Conservation (phyloP, 2,329 filamentous ascomycete species). For the Penicillium verrucosum region DNA sequence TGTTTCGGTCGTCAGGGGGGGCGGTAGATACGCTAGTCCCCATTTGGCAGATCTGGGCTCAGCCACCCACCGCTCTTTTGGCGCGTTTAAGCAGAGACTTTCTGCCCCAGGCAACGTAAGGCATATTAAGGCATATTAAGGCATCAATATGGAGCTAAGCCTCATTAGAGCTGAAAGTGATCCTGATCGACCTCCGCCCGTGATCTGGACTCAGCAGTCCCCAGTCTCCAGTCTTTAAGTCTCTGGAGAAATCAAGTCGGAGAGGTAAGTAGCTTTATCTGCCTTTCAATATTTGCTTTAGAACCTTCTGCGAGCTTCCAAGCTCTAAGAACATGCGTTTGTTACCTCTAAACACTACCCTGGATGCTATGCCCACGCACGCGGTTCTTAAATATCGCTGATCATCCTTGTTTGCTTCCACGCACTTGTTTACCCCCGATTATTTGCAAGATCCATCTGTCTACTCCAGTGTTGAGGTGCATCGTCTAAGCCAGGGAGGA, state of each 20-base stretch:
- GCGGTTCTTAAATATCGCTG: slow-evolving; percentile 18
- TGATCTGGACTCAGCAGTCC: slow-evolving; percentile 20
- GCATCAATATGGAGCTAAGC: neutral
- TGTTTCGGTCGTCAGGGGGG: slow-evolving; percentile 27
- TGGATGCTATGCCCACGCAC: slow-evolving; percentile 40
- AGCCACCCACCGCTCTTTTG: slow-evolving; percentile 12
- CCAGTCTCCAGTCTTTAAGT: slow-evolving; percentile 13
- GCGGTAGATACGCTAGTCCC: slow-evolving; percentile 8
- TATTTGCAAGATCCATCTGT: slow-evolving; percentile 12
- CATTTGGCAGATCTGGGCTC: slow-evolving; percentile 1
- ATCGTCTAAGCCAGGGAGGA: slow-evolving; percentile 6
- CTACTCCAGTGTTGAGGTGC: slow-evolving; percentile 8
- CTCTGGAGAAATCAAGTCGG: slow-evolving; percentile 1
- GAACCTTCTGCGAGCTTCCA: neutral
- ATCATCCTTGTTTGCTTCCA: slow-evolving; percentile 36
- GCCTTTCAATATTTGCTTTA: neutral
- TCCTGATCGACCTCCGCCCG: slow-evolving; percentile 12
- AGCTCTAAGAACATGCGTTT: slow-evolving; percentile 3
- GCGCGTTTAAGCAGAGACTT: neutral
- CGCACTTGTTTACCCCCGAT: slow-evolving; percentile 33
- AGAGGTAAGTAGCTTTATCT: slow-evolving; percentile 5
- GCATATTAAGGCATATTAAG: neutral
- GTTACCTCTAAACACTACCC: slow-evolving; percentile 9
- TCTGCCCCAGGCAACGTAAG: neutral
- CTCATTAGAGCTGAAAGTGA: slow-evolving; percentile 9